phyloP scores from a whole-genome alignment of 345 rosid genomes.

The Melaleuca quinquenervia region DNA sequence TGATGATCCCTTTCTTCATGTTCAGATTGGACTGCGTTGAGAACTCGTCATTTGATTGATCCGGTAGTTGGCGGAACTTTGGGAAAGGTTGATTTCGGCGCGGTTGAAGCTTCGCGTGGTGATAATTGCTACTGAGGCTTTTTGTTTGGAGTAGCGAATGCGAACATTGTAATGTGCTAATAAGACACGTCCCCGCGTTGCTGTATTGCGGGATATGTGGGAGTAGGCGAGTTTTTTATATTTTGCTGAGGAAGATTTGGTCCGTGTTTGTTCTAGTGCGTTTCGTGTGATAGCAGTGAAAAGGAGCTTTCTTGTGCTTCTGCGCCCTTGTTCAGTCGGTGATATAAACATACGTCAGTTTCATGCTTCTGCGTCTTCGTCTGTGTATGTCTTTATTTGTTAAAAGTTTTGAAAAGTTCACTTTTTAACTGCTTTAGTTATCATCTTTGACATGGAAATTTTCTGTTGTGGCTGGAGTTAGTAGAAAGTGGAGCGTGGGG shows the following conservation, averaged over 20 bases:
- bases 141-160: neutral
- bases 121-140: neutral
- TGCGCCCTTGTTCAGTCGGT: neutral
- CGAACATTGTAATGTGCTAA: neutral
- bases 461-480: neutral
- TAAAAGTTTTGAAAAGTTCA: neutral
- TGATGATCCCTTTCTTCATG: neutral
- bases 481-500: neutral
- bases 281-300: neutral
- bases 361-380: neutral
- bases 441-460: neutral
- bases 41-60: neutral
- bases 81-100: neutral
- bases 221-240: neutral
- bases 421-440: neutral
- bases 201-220: neutral
- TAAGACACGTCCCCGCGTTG: no score
- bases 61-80: neutral
- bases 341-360: neutral
- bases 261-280: neutral
- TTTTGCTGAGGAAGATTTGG: neutral
- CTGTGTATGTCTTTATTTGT: neutral
- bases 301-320: neutral
- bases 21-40: neutral
- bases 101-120: neutral